Evolutionary conservation across 495 filamentous ascomycete genomes (phyloP).

Genomic region (Cercophora scortea): DNA sequence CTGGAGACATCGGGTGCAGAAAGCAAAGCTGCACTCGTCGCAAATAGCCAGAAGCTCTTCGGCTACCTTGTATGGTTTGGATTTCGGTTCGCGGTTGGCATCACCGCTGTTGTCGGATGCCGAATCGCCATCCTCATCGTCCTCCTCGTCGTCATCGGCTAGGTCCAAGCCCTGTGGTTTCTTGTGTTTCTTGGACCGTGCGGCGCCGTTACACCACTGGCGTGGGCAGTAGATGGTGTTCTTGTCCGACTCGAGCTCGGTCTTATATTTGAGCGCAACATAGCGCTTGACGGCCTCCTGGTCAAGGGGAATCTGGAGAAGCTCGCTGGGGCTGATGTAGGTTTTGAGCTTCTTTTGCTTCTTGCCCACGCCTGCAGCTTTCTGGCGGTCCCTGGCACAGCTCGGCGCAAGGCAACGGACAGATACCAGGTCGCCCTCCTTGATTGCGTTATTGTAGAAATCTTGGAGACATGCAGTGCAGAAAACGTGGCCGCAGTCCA

Average conservation of each 20-base stretch:
- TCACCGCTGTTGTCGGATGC: no score
- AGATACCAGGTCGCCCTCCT: slow-evolving; percentile 68
- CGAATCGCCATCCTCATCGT: slow-evolving; percentile 30
- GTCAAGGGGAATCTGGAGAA: slow-evolving; percentile 75
- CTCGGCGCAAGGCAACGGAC: slow-evolving; percentile 71
- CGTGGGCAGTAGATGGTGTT: slow-evolving; percentile 92
- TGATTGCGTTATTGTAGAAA: slow-evolving; percentile 82
- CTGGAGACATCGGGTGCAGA: slow-evolving; percentile 58
- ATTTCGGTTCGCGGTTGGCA: slow-evolving; percentile 9
- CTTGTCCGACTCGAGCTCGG: slow-evolving; percentile 81
- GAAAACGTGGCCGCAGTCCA: slow-evolving; percentile 83
- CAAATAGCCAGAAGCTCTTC: slow-evolving; percentile 63
- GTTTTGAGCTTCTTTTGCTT: slow-evolving; percentile 44
- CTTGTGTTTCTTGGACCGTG: slow-evolving; percentile 68
- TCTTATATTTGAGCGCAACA: slow-evolving; percentile 83
- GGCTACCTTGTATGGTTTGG: slow-evolving; percentile 12
- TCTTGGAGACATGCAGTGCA: slow-evolving; percentile 77
- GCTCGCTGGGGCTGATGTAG: slow-evolving; percentile 76
- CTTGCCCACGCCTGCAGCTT: slow-evolving; percentile 15
- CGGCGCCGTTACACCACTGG: slow-evolving; percentile 89
- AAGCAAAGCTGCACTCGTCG: slow-evolving; percentile 84
- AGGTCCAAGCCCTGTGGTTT: slow-evolving; percentile 52
- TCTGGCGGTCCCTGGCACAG: slow-evolving; percentile 57
- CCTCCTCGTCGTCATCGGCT: slow-evolving; percentile 37
- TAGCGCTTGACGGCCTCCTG: slow-evolving; percentile 74